phyloP scores from a whole-genome alignment of 2,329 filamentous ascomycete species.

The Fusarium acutatum region DNA sequence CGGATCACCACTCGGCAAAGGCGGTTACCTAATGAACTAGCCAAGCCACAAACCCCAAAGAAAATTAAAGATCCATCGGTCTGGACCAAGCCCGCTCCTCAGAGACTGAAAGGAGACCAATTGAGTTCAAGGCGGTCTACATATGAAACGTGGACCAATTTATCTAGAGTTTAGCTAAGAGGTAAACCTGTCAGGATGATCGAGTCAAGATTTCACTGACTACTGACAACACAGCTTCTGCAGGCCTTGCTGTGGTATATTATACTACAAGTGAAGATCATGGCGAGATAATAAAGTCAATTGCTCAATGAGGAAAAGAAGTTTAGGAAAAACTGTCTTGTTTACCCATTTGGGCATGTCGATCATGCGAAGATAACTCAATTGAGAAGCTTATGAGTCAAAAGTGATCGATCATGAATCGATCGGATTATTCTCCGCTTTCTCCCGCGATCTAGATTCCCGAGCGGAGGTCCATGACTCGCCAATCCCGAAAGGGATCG shows the following conservation, averaged over 20 bases:
- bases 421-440: neutral
- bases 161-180: neutral
- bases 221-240: neutral
- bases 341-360: neutral
- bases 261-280: accelerated
- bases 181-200: neutral
- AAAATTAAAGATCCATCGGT: no score
- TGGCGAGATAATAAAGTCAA: neutral
- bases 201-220: neutral
- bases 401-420: neutral
- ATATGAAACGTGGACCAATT: neutral
- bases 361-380: neutral
- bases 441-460: neutral
- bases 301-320: no score
- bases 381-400: neutral
- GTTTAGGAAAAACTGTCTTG: accelerated
- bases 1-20: neutral
- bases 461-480: neutral
- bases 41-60: neutral
- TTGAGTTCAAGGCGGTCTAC: neutral
- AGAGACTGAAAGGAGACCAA: neutral
- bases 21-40: accelerated
- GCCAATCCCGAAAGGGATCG: neutral
- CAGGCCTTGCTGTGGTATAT: accelerated
- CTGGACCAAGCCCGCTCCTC: neutral